Evolutionary conservation across 805 yeast species (phyloP), one percentile per base, ranked within the genome.

Genomic region (Sugiyamaella lignohabitans): DNA sequence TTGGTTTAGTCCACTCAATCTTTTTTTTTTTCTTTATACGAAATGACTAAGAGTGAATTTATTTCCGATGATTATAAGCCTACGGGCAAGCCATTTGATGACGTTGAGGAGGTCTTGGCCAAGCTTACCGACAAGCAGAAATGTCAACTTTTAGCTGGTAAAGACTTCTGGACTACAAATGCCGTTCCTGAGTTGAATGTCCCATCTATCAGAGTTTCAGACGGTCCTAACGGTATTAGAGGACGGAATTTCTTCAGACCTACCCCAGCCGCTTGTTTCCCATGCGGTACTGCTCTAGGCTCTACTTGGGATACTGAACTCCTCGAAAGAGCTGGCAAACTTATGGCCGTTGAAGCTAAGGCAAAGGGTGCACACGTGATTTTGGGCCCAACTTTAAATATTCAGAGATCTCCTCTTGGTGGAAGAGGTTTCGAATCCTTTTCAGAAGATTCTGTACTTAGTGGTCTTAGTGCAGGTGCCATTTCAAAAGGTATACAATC

Each of bases 171-270:
- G 79, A 79, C 74, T 61, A 75, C 80, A 2, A 54, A 47, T 44
- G 56, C 69, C 1, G 64, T 75, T 19, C 63, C 60, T 42, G 57
- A 69, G 40, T 53, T 73, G 24, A 67, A 65, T 18, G 57, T 78
- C 36, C 80, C 79, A 2, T 61, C 72, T 0, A 50, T 78, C 4
- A 66, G 82, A 56, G 56, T 73, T 27, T 61, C 72, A 17, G 84
- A 79, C 58, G 84, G 84, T 17, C 84, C 84, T 41, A 79, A 79
- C 56, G 84, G 84, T 52, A 69, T 78, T 40, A 67, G 84, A 52
- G 84, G 84, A 21, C 76, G 79, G 18, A 69, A 64, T 38, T 76
- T 77, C 56, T 74, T 76, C 56, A 65, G 72, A 50, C 69, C 75
- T 35, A 66, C 69, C 20, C 79, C 79, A 5, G 69, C 81, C 38